Evolutionary conservation across 371 early-diverging fungal species (phyloP).

Genomic region (Smittium mucronatum): DNA sequence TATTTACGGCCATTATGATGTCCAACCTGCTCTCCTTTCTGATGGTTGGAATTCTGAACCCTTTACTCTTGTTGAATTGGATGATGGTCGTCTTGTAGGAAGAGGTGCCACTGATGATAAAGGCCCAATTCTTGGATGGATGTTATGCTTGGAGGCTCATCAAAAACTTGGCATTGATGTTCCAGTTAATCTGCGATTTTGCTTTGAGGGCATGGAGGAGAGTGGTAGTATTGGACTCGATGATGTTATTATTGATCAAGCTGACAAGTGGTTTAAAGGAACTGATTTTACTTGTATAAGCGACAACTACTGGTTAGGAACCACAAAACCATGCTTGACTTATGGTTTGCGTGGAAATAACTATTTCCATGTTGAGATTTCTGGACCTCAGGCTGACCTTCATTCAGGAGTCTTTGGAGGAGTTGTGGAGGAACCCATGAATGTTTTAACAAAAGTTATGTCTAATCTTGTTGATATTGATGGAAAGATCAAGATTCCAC

Average conservation of each 20-base stretch:
- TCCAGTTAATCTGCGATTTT: conserved; percentile 87
- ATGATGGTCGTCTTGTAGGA: conserved; percentile 69
- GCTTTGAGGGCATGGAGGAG: conserved; percentile 92
- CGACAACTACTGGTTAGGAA: conserved; percentile 96
- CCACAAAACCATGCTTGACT: conserved; percentile 88
- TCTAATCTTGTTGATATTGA: conserved; percentile 66
- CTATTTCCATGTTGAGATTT: conserved; percentile 64
- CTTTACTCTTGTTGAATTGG: conserved; percentile 72
- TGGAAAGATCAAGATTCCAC: conserved; percentile 84
- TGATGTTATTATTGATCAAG: conserved; percentile 68
- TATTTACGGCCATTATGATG: conserved; percentile 92
- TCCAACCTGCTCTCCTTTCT: conserved; percentile 85
- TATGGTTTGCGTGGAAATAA: conserved; percentile 94
- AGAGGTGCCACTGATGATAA: conserved; percentile 93
- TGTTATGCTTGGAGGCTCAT: conserved; percentile 86
- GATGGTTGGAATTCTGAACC: conserved; percentile 97
- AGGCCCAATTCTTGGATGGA: conserved; percentile 88
- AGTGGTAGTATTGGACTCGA: conserved; percentile 88
- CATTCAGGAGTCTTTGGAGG: conserved; percentile 97
- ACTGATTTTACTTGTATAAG: conserved; percentile 90
- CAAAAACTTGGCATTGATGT: conserved; percentile 74
- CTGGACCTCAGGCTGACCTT: conserved; percentile 77
- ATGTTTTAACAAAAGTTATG: conserved; percentile 74
- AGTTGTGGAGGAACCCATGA: conserved; percentile 95
- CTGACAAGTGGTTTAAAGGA: conserved; percentile 67